Conservation (phyloP, 345 rosid species). For the Eucalyptus pauciflora region DNA sequence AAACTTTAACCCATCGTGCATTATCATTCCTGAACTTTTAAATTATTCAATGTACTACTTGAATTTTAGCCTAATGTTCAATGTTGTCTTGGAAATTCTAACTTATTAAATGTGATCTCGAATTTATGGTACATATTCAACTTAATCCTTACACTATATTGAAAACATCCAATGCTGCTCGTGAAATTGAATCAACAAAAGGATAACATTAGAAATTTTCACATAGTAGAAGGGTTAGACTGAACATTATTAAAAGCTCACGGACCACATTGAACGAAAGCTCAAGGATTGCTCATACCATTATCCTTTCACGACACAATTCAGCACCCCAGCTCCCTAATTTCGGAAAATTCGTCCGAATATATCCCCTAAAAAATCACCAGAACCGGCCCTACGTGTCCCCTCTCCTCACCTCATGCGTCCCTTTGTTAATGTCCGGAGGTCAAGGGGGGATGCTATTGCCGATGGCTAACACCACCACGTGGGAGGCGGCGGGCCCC, state of each 20-base stretch:
- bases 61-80: rapidly evolving
- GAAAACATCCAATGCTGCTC: background rate
- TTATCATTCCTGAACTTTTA: too few relatives aligned
- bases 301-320: background rate
- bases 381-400: background rate
- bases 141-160: background rate
- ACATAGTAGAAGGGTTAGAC: background rate
- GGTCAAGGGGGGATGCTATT: background rate
- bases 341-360: background rate
- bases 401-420: background rate
- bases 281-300: too few relatives aligned
- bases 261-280: background rate
- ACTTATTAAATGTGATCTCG: too few relatives aligned
- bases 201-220: background rate
- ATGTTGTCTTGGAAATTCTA: rapidly evolving
- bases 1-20: too few relatives aligned
- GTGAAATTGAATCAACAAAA: background rate
- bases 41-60: too few relatives aligned
- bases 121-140: too few relatives aligned
- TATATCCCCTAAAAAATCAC: background rate
- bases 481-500: background rate
- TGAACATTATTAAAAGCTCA: too few relatives aligned
- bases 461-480: background rate
- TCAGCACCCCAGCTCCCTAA: background rate
- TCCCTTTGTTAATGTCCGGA: background rate